Conservation (phyloP, 2,329 filamentous ascomycete species). For the Pleurostoma richardsiae region DNA sequence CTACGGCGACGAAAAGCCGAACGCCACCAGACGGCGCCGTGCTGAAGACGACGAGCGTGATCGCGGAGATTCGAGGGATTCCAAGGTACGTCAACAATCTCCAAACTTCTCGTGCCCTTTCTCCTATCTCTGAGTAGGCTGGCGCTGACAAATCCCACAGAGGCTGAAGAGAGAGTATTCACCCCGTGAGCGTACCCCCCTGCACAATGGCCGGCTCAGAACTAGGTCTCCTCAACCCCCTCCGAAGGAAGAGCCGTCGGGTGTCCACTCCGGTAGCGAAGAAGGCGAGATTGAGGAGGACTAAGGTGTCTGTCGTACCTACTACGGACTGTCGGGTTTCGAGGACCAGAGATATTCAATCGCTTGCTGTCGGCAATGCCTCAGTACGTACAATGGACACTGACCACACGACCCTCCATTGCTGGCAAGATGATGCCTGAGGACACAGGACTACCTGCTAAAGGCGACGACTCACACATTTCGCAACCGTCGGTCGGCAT, state of each 20-base stretch:
- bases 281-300: slow-evolving; percentile 97
- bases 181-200: slow-evolving; percentile 57
- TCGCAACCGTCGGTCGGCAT: too few species aligned
- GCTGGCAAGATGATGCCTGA: too few species aligned
- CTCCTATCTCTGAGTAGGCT: background rate
- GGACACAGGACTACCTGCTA: too few species aligned
- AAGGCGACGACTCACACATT: too few species aligned
- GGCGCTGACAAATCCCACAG: slow-evolving; percentile 32
- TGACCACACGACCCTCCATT: too few species aligned
- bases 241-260: slow-evolving; percentile 50
- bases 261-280: slow-evolving; percentile 81
- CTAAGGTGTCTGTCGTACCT: slow-evolving; percentile 20
- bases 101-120: background rate
- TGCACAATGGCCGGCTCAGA: slow-evolving; percentile 49
- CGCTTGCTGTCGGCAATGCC: too few species aligned
- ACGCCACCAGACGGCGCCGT: slow-evolving; percentile 66
- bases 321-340: too few species aligned
- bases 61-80: slow-evolving; percentile 59
- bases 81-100: slow-evolving; percentile 49
- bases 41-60: slow-evolving; percentile 70
- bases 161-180: slow-evolving; percentile 53
- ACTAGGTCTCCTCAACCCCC: slow-evolving; percentile 43
- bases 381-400: too few species aligned
- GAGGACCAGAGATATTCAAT: too few species aligned
- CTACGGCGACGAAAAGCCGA: slow-evolving; percentile 72